A percentile compares a stretch with the other conserved stretches of the same genome.
Evolutionary conservation across 768 basidiomycete species (phyloP).

Genomic region (Suillus americanus): DNA sequence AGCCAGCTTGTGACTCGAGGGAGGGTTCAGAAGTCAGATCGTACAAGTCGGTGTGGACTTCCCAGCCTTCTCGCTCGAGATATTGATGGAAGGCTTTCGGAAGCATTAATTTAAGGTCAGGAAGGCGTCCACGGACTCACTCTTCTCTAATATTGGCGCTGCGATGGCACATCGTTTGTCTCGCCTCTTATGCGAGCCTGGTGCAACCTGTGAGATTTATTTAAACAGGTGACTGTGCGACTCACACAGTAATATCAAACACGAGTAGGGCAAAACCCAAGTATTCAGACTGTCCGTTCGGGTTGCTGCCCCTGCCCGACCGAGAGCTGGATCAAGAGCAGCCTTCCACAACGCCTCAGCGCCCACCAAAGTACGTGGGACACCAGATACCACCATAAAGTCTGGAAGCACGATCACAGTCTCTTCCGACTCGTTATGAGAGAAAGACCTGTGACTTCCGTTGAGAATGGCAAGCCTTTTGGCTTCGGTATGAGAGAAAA

Average conservation of each 20-base stretch:
- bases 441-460: conserved; percentile 73
- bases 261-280: conserved; percentile 87
- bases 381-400: conserved; percentile 78
- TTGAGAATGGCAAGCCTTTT: conserved; percentile 73
- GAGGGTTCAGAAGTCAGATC: conserved; percentile 40
- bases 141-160: conserved; percentile 78
- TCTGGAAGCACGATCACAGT: conserved; percentile 92
- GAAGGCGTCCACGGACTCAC: conserved; percentile 36
- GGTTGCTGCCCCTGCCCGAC: conserved; percentile 43
- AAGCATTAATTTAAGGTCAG: conserved; percentile 1
- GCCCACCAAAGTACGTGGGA: conserved; percentile 60
- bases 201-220: not conserved
- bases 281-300: conserved; percentile 55
- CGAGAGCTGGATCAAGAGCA: conserved; percentile 59
- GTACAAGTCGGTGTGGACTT: conserved; percentile 72
- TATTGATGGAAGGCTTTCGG: conserved; percentile 58
- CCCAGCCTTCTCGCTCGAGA: conserved; percentile 71
- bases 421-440: conserved; percentile 57
- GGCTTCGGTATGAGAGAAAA: conserved; percentile 58
- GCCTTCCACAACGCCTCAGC: conserved; percentile 69
- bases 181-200: conserved; percentile 90
- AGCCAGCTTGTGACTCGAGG: conserved; percentile 19
- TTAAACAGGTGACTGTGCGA: conserved; percentile 14
- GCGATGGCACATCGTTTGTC: conserved; percentile 92
- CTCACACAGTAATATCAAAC: conserved; percentile 87